Conservation (phyloP, 352 stramenopile species). For the Paralagenidium karlingii region DNA sequence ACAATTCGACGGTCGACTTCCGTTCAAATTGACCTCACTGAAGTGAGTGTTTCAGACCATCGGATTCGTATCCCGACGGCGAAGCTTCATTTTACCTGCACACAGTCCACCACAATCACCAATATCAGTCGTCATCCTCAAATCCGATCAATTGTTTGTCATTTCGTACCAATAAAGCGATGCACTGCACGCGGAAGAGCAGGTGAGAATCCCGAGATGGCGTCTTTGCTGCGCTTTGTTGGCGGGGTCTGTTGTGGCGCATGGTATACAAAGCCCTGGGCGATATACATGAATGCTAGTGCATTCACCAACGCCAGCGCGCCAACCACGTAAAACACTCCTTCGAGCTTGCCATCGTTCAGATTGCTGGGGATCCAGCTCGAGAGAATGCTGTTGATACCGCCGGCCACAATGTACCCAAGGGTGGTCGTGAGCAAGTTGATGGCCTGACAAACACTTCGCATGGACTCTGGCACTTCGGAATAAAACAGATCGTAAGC, state of each 20-base stretch:
- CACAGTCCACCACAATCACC: no score
- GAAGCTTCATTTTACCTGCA: no score
- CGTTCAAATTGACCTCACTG: no score
- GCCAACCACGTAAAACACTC: slow-evolving; percentile 81
- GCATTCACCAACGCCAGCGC: slow-evolving; percentile 51
- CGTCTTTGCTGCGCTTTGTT: slow-evolving; percentile 18
- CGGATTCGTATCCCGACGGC: no score
- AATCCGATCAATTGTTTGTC: no score
- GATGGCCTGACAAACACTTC: slow-evolving; percentile 82
- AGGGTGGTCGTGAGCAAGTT: slow-evolving; percentile 86
- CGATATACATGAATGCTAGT: slow-evolving; percentile 42
- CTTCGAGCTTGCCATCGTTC: slow-evolving; percentile 83
- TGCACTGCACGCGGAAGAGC: not conserved
- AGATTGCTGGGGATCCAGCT: slow-evolving; percentile 85
- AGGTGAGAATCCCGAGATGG: slow-evolving; percentile 9
- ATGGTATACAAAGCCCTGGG: slow-evolving; percentile 76
- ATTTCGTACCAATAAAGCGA: no score
- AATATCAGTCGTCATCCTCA: no score
- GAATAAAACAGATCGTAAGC: slow-evolving; percentile 89
- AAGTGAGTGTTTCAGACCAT: no score
- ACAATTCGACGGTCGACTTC: no score
- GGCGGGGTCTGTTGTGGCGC: slow-evolving; percentile 48
- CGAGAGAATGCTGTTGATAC: slow-evolving; percentile 80
- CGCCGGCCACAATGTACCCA: slow-evolving; percentile 74
- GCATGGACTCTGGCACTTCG: slow-evolving; percentile 84